Conservation (phyloP, 1,284 basidiomycete species). For the Sutorius eximius region DNA sequence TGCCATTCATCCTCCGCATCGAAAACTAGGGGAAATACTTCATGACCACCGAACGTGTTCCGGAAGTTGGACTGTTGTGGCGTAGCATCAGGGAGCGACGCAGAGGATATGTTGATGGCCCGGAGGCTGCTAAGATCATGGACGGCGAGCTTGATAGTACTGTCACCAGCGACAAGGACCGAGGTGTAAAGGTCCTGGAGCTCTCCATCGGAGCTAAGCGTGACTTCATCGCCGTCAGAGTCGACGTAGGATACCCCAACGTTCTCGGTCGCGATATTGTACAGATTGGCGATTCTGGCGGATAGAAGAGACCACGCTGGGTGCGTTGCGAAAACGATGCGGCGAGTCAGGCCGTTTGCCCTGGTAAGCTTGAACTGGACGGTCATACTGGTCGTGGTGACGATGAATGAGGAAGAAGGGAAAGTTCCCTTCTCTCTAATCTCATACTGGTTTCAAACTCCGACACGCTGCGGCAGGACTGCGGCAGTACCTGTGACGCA, state of each 20-base stretch:
- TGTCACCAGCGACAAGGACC: conserved; percentile 6
- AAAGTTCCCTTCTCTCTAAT: conserved; percentile 3
- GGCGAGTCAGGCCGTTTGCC: conserved; percentile 52
- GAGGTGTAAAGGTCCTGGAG: conserved; percentile 40
- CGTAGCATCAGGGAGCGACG: conserved; percentile 40
- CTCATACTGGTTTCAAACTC: conserved; percentile 42
- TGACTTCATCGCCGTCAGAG: conserved; percentile 68
- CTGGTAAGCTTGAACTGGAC: conserved; percentile 57
- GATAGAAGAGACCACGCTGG: conserved; percentile 61
- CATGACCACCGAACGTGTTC: conserved; percentile 55
- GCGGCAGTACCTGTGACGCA: neutral
- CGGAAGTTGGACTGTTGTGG: conserved; percentile 42
- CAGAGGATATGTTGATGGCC: conserved; percentile 20
- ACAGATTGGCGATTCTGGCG: conserved; percentile 53
- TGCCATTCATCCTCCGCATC: conserved; percentile 72
- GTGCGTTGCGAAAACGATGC: conserved; percentile 49
- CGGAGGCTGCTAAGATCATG: conserved; percentile 54
- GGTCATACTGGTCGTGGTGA: conserved; percentile 38
- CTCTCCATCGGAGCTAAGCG: conserved; percentile 69
- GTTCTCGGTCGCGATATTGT: conserved; percentile 52
- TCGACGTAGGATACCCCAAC: conserved; percentile 71
- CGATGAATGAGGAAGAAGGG: conserved; percentile 10
- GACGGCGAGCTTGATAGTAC: conserved; percentile 58
- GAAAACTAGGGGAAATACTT: conserved; percentile 42
- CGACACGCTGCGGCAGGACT: conserved; percentile 36